Evolutionary conservation across 1,284 basidiomycete genomes (phyloP), one percentile per base, ranked within the genome.

Genomic region (Trametes versicolor): DNA sequence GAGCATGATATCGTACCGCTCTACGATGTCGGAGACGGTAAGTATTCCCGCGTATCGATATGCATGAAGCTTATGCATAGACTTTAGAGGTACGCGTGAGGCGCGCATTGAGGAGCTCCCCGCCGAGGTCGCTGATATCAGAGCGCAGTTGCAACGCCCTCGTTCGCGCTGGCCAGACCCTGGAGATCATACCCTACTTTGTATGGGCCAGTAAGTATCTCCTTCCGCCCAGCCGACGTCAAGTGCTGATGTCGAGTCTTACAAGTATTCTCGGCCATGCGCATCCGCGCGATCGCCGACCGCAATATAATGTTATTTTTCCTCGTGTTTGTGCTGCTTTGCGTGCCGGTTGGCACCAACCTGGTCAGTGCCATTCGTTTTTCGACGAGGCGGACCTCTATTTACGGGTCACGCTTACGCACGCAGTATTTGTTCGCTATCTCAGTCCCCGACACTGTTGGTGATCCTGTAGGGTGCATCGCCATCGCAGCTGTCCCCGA

Each of bases 251-350:
- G 5, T 32, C 27, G 27, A 2, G 48, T 51, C 9, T 27, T 15
- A 19, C 10, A 0, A 69, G 67, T 36, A 2, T 66, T 66, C 43
- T 60, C 62, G 1, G 60, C 51, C 3, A 50, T 66, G 23, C 62
- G 64, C 5, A 60, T 55, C 4, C 61, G 59, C 15, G 67, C 64
- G 0, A n/a, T 66, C n/a, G 53, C 47, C 10, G 54, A 37, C 13
- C 43, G 47, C 4, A 39, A 37, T 13, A 34, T 53, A 39, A 15
- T 25, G 3, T 13, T 63, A 2, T 51, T 59, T 1, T 2, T 39
- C 1, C 13, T 58, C 7, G 60, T 70, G 1, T 49, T 63, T 25
- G 17, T 48, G 3, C 56, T 67, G 0, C 55, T 59, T 6, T 21
- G 54, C 19, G 54, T 65, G 2, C 58, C 63, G 4, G n/a, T 51